Evolutionary conservation across 2,329 filamentous ascomycete genomes (phyloP).

Genomic region (Fusarium papillatum): DNA sequence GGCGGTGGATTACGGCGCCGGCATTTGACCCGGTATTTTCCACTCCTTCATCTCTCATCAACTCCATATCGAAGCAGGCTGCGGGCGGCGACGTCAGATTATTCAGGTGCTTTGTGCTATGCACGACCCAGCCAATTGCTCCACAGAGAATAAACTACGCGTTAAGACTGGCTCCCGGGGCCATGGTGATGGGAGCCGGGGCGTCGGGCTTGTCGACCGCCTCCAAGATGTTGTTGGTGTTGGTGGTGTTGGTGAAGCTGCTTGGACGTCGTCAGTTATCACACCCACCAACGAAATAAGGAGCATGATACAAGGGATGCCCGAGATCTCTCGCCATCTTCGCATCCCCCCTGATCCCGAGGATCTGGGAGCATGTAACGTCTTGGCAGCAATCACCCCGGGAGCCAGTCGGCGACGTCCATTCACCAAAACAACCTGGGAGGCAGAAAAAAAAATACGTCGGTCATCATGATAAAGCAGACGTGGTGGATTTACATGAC

Average conservation of each 20-base stretch:
- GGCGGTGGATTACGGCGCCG: conserved; percentile 1
- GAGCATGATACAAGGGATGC: not conserved
- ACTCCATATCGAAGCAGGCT: not conserved
- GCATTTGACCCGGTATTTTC: conserved; percentile 8
- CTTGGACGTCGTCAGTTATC: not conserved
- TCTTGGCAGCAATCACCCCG: not conserved
- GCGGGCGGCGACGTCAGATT: conserved; percentile 2
- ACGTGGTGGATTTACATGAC: conserved; percentile 12
- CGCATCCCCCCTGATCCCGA: conserved; percentile 12
- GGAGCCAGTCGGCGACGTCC: not conserved
- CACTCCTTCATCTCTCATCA: conserved; percentile 6
- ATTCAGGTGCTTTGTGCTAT: not conserved
- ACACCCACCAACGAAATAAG: not conserved
- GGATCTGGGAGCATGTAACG: conserved; percentile 5
- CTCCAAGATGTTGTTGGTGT: not conserved
- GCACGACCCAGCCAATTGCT: conserved; percentile 1
- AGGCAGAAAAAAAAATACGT: not conserved
- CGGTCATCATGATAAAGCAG: conserved; percentile 1
- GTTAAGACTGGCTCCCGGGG: conserved; percentile 10
- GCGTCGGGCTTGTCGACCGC: not conserved
- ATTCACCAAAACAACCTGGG: not conserved
- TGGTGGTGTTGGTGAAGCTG: not conserved
- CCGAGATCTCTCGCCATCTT: conserved; percentile 6
- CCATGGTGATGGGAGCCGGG: conserved; percentile 30
- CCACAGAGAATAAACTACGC: conserved; percentile 1